Evolutionary conservation across 495 filamentous ascomycete species (phyloP), one percentile per base, ranked within the genome.

Genomic region (Neurospora africana): DNA sequence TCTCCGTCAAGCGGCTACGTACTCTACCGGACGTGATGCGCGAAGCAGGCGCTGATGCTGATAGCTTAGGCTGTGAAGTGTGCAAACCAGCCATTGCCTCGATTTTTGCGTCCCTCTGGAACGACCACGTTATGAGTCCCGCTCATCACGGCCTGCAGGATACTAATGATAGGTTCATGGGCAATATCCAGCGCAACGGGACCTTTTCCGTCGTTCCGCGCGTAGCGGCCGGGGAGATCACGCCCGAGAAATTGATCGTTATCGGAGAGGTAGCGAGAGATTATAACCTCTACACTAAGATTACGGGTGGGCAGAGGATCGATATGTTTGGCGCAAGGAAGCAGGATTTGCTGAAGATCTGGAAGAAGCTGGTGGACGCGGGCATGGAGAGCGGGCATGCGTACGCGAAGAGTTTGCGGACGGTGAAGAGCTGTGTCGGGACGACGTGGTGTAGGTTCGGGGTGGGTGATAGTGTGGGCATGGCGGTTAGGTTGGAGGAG

Each of bases 331-430:
- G 94, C 10, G 94, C 95, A 0, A 90, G 89, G 83, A 97, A 97
- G 81, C 92, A 96, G 75, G 94, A 98, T 83, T 84, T 98, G 40
- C 84, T 93, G 41, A 85, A 86, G n/a, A 98, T 98, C 76, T 98
- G 95, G 95, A 89, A 87, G 8, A 88, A 87, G 72, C 86, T 98
- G 10, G 88, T 97, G 33, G 89, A 93, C 73, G 95, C 89, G 9
- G 95, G 95, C n/a, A 92, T 97, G 91, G 95, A 98, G 81, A 93
- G 90, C 78, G 95, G 95, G 0, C 93, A 98, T 78, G 95, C 93
- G 3, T 98, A 98, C 78, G 95, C 93, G 36, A 98, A 98, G 82
- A 91, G 92, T 27, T 83, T 98, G 70, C 87, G 95, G 61, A 97
- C 95, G 10, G 91, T 98, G 75, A 98, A 97, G 87, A 92, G 91